These are phyloP conservation scores for Entomophthora muscae DNA, from an alignment of 371 early-diverging fungal genomes.

Conservation along the genomic window DNA sequence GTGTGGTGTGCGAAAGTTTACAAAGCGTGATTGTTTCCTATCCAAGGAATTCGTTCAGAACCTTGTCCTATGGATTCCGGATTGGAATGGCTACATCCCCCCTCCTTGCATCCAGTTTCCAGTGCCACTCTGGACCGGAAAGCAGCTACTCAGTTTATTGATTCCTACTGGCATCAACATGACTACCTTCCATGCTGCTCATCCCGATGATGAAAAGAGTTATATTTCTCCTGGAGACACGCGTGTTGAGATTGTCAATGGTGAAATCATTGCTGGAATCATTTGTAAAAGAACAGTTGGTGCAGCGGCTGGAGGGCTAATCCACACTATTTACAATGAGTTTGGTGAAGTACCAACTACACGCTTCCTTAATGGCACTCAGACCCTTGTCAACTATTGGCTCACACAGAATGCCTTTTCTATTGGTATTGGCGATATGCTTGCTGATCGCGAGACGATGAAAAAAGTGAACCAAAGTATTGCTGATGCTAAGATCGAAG, in stretches of 20 bases:
- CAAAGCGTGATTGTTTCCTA: slow-evolving; percentile 87
- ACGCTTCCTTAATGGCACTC: slow-evolving; percentile 87
- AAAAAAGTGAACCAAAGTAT: slow-evolving; percentile 70
- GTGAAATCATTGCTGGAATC: slow-evolving; percentile 86
- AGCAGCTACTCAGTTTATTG: slow-evolving; percentile 88
- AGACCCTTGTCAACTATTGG: slow-evolving; percentile 95
- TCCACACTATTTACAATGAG: slow-evolving; percentile 96
- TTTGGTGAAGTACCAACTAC: slow-evolving; percentile 77
- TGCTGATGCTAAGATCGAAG: slow-evolving; percentile 68
- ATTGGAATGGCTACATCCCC: slow-evolving; percentile 90
- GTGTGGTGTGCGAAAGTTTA: slow-evolving; percentile 92
- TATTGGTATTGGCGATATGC: slow-evolving; percentile 98
- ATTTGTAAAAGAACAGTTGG: slow-evolving; percentile 98
- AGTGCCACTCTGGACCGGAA: slow-evolving; percentile 95
- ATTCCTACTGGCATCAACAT: slow-evolving; percentile 88
- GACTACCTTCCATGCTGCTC: slow-evolving; percentile 51
- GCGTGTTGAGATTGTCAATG: slow-evolving; percentile 85
- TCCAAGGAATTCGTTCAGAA: slow-evolving; percentile 86
- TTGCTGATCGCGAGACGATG: slow-evolving; percentile 85
- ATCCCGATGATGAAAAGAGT: slow-evolving; percentile 62
- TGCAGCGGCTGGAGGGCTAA: slow-evolving; percentile 75
- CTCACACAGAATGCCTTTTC: slow-evolving; percentile 88
- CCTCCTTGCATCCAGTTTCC: slow-evolving; percentile 93
- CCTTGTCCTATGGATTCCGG: slow-evolving; percentile 84
- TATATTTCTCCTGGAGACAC: slow-evolving; percentile 84